phyloP scores from a whole-genome alignment of 306 rosid species.

The Quillaja saponaria region DNA sequence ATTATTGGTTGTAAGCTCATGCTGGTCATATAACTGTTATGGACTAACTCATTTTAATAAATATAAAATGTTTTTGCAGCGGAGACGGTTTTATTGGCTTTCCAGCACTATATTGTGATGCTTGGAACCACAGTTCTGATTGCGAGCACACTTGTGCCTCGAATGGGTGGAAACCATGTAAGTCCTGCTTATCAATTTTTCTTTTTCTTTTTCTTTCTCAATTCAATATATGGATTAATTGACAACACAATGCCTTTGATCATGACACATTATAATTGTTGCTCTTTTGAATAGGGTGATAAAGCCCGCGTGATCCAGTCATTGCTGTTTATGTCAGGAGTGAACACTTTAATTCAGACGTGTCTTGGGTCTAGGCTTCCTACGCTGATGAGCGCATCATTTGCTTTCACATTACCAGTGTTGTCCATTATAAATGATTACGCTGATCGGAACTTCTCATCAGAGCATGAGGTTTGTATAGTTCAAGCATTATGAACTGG shows the following conservation, averaged over 20 bases:
- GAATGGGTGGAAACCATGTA: constrained; percentile 87
- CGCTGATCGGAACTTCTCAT: constrained; percentile 43
- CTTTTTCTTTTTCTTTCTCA: too few species aligned
- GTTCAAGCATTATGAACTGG: neutral
- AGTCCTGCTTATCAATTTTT: constrained; percentile 41
- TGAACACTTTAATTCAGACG: constrained; percentile 84
- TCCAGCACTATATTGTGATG: constrained; percentile 97
- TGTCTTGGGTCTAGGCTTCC: constrained; percentile 89
- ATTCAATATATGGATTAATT: neutral
- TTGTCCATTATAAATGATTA: constrained; percentile 68
- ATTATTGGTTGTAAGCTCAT: neutral
- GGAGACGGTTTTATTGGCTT: constrained; percentile 64
- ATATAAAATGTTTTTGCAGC: constrained; percentile 44
- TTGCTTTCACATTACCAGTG: constrained; percentile 67
- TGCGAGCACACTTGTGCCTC: constrained; percentile 67
- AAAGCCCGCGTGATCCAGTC: constrained; percentile 91
- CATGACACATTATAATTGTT: neutral
- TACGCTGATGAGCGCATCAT: constrained; percentile 72
- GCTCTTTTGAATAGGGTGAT: constrained; percentile 58
- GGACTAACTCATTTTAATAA: too few species aligned
- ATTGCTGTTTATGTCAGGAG: constrained; percentile 73
- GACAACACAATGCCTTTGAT: constrained; percentile 2
- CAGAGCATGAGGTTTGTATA: constrained; percentile 65
- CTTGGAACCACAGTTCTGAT: constrained; percentile 88
- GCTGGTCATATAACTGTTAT: neutral